phyloP scores from a whole-genome alignment of 2,329 filamentous ascomycete genomes.

The Diaporthe australafricana region DNA sequence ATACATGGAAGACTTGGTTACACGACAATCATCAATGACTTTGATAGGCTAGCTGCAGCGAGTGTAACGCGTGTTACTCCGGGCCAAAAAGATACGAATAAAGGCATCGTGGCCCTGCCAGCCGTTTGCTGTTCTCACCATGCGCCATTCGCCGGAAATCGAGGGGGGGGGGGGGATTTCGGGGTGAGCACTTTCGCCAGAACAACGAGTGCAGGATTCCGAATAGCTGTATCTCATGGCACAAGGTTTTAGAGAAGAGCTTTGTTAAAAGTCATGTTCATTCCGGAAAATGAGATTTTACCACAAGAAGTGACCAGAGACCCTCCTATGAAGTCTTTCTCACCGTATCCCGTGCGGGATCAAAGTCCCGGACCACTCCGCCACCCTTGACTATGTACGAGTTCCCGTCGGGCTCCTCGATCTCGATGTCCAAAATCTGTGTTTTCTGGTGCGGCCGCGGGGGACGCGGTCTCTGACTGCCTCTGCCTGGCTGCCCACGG shows the following conservation, averaged over 20 bases:
- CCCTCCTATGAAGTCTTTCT: not conserved
- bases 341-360: not conserved
- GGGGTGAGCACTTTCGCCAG: not conserved
- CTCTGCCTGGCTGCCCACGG: not conserved
- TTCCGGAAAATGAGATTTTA: too few species aligned
- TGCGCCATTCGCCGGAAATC: not conserved
- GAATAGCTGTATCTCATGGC: not conserved
- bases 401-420: not conserved
- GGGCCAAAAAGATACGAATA: not conserved
- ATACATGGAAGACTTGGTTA: not conserved
- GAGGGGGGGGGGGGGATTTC: not conserved
- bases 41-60: not conserved
- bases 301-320: too few species aligned
- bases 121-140: not conserved
- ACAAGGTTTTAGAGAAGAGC: too few species aligned
- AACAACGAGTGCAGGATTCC: not conserved
- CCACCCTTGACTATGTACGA: not conserved
- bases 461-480: not conserved
- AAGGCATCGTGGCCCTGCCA: not conserved
- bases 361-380: not conserved
- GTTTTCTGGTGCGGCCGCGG: not conserved
- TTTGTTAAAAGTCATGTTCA: not conserved
- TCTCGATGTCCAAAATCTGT: not conserved
- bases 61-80: not conserved
- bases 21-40: not conserved